Evolutionary conservation across 495 filamentous ascomycete genomes (phyloP).

Genomic region (Penicillium manginii): DNA sequence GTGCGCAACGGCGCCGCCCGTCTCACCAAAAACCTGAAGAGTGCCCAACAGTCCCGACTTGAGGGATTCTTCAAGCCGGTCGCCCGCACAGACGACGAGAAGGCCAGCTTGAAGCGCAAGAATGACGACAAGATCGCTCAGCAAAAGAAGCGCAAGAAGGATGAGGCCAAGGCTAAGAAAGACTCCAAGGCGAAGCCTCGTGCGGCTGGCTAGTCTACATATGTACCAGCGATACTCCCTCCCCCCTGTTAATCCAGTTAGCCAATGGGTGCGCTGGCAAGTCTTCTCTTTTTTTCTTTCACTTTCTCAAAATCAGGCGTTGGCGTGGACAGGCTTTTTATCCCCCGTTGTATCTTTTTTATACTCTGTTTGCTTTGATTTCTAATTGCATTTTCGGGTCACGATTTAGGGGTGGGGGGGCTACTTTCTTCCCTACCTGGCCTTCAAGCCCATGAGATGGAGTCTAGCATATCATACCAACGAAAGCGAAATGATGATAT

Average conservation of each 20-base stretch:
- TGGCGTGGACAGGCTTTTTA: slow-evolving; percentile 1
- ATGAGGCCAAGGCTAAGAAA: slow-evolving; percentile 84
- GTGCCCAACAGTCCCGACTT: slow-evolving; percentile 84
- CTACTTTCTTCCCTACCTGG: slow-evolving; percentile 8
- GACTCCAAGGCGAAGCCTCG: slow-evolving; percentile 86
- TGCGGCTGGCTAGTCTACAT: slow-evolving; percentile 54
- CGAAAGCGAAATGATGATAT: slow-evolving; percentile 4
- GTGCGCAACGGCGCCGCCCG: slow-evolving; percentile 76
- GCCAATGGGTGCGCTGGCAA: too few species aligned
- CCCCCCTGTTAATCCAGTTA: not conserved
- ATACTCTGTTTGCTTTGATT: slow-evolving; percentile 2
- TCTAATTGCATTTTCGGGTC: not conserved
- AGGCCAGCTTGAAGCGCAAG: slow-evolving; percentile 85
- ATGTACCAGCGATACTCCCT: too few species aligned
- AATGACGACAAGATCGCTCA: slow-evolving; percentile 85
- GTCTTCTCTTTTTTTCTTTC: not conserved
- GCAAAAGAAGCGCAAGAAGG: slow-evolving; percentile 93
- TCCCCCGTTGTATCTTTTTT: not conserved
- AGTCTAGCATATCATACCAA: slow-evolving; percentile 21
- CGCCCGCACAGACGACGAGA: slow-evolving; percentile 84
- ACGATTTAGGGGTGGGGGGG: slow-evolving; percentile 4
- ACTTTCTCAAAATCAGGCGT: slow-evolving; percentile 10
- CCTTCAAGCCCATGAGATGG: slow-evolving; percentile 11
- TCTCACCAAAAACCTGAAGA: slow-evolving; percentile 86
- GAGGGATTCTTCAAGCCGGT: slow-evolving; percentile 97